phyloP scores from a whole-genome alignment of 2,329 filamentous ascomycete genomes.

The Gaeumannomyces tritici region DNA sequence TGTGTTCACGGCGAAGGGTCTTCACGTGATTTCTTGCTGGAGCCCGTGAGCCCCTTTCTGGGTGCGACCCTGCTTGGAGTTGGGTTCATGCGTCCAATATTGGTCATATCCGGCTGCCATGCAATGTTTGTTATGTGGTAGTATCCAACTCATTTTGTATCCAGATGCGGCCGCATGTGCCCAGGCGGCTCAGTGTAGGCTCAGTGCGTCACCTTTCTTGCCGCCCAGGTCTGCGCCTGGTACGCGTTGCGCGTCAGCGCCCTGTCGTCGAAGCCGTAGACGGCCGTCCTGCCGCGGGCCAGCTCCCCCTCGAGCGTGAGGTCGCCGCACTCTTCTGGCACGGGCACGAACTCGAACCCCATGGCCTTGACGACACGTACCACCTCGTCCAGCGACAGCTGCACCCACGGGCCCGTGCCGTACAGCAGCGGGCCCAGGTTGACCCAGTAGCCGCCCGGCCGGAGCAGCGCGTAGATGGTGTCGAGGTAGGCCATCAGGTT shows the following conservation, averaged over 20 bases:
- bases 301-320: constrained; percentile 29
- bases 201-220: constrained; percentile 15
- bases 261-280: constrained; percentile 41
- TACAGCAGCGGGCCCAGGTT: constrained; percentile 48
- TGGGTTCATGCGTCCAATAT: not conserved
- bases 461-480: constrained; percentile 37
- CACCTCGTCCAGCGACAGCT: constrained; percentile 45
- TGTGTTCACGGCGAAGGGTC: not conserved
- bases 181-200: no score
- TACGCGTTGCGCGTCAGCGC: constrained; percentile 44
- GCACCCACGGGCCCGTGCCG: constrained; percentile 42
- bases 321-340: constrained; percentile 25
- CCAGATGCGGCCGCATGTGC: not conserved
- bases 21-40: not conserved
- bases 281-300: constrained; percentile 35
- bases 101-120: not conserved
- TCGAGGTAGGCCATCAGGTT: constrained; percentile 46
- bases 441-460: constrained; percentile 40
- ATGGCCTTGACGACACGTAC: constrained; percentile 34
- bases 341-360: constrained; percentile 41
- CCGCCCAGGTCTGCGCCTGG: constrained; percentile 45
- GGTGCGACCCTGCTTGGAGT: not conserved
- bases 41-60: not conserved
- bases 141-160: no score
- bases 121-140: not conserved